Conservation (phyloP, 2,329 filamentous ascomycete species). For the Fusarium fracticaudum region DNA sequence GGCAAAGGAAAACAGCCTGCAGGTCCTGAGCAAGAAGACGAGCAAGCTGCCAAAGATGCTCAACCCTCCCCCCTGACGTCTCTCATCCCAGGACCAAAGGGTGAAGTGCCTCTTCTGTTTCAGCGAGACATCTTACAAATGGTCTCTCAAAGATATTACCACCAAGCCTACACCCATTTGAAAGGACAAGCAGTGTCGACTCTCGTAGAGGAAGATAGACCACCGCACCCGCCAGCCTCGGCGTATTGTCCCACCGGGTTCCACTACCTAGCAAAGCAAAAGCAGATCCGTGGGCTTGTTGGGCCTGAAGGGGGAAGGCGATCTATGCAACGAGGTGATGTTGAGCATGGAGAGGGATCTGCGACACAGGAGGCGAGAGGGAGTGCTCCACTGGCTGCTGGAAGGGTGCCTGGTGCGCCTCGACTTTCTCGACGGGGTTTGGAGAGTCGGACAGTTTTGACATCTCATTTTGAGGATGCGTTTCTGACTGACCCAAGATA, state of each 20-base stretch:
- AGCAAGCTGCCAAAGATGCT: accelerated
- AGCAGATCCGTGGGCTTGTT: neutral
- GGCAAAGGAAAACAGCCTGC: neutral
- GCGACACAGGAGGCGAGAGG: neutral
- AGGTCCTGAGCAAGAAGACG: neutral
- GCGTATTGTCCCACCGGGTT: neutral
- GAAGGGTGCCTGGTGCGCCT: neutral
- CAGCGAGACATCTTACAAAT: neutral
- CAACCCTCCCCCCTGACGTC: neutral
- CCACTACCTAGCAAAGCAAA: neutral
- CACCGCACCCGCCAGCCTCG: neutral
- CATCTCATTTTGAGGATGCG: neutral
- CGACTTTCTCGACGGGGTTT: neutral
- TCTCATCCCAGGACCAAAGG: neutral
- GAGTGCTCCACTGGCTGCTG: neutral
- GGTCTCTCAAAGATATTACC: slow-evolving; percentile 3
- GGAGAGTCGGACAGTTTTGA: neutral
- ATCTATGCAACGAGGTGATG: neutral
- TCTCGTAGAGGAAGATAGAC: slow-evolving; percentile 21
- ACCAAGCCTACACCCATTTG: neutral
- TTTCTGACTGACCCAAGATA: neutral
- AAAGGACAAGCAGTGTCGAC: slow-evolving; percentile 1
- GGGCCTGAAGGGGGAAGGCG: neutral
- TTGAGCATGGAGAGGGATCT: neutral
- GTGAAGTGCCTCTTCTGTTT: neutral